These are phyloP conservation scores for Metschnikowia borealis DNA, from an alignment of 805 yeast species.

Conservation along the genomic window DNA sequence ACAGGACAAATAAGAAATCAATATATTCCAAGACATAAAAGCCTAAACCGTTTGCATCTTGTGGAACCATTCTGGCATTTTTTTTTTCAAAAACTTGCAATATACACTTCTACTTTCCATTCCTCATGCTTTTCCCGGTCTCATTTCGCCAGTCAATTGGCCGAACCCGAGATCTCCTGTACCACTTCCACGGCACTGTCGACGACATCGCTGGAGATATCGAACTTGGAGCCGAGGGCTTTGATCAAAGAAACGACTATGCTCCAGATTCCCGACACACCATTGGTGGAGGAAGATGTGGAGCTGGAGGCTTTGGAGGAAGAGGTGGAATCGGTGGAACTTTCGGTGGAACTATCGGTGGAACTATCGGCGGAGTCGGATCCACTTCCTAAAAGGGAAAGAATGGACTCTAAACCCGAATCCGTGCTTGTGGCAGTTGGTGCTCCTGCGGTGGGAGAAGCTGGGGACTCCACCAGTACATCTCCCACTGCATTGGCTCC, in stretches of 20 bases:
- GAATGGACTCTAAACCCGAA: neutral
- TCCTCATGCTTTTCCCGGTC: too few relatives aligned
- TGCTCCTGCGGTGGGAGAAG: neutral
- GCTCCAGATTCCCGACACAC: neutral
- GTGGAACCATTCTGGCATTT: too few relatives aligned
- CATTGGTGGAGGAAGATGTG: neutral
- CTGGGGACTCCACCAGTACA: neutral
- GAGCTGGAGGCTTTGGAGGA: neutral
- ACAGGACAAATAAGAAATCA: too few relatives aligned
- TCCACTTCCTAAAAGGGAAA: neutral
- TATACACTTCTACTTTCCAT: too few relatives aligned
- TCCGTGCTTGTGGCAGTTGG: neutral
- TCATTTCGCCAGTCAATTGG: too few relatives aligned
- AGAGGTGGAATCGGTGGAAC: neutral
- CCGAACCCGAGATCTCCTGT: neutral
- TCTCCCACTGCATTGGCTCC: neutral
- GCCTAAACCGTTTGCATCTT: too few relatives aligned
- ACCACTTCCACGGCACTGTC: slow-evolving; percentile 1
- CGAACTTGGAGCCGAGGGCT: neutral
- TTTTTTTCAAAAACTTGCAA: too few relatives aligned
- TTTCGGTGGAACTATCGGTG: too few relatives aligned
- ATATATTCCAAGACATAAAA: too few relatives aligned
- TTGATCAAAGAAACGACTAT: neutral
- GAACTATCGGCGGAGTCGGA: neutral
- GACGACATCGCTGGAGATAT: neutral